Evolutionary conservation across 2,329 filamentous ascomycete genomes (phyloP), one percentile per base, ranked within the genome.

Genomic region (Botrytis hyacinthi): DNA sequence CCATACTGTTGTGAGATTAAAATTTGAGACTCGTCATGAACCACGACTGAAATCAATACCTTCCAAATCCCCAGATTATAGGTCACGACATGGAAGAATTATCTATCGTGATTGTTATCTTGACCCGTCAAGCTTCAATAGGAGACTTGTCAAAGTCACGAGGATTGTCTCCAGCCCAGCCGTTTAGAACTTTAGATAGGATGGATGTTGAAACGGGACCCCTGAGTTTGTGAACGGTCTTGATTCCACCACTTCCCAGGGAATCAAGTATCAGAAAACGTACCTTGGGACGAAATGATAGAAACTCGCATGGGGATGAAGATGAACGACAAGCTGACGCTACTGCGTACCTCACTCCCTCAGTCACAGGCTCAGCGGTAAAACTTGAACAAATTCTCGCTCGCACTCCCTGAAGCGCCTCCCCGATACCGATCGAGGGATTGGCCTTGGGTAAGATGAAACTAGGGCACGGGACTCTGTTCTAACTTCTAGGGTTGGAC

Each of bases 1-100:
- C 65, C 65, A 67, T 54, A 14, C 48, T 66, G 26, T 62, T 29
- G 35, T 67, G 29, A 70, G 35, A 61, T 70, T 70, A 63, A 70
- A 40, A 61, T 62, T 37, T 61, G 68, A 46, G 68, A 70, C 40
- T 70, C 57, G 68, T 70, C 68, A 70, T 70, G 68, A 46, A 48
- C 22, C 68, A 70, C 68, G 68, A 70, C 68, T 70, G 46, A 9
- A 59, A 61, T 48, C 57, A 48, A 62, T 70, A 18, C 29, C 10
- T 46, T 20, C 29, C 26, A 70, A 46, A 48, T 62, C 54, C 29
- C 51, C 68, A 70, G 68, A 70, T 62, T 22, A 70, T 32, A 32
- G n/a, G 32, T 65, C 40, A 65, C 66, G 66, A 69, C 66, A 69
- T 59, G 46, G 9, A 14, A 40, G 16, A n/a, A 57, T 69, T 57